Base-by-base conservation (phyloP, 2,329 filamentous ascomycete species). In the Cryphonectria nitschkei region DNA sequence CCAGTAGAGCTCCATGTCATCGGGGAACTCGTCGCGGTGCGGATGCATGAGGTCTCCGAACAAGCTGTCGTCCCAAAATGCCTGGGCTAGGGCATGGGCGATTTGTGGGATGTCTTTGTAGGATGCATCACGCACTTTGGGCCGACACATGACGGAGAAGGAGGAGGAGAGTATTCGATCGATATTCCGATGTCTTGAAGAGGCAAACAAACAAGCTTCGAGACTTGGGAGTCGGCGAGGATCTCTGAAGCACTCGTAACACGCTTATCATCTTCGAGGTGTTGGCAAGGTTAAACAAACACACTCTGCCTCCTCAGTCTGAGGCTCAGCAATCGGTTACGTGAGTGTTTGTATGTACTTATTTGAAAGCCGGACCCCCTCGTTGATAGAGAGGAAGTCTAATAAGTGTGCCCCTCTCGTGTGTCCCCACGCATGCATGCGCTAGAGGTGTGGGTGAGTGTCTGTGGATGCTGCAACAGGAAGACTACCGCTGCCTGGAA, bases 41-140 rank as follows among this genome's bases (percentile, higher is more conserved):
- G 80, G 80, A 65, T 81, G 78, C 34, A 81, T 79, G 29, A 79
- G 70, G 2, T 76, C 71, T 29, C 79, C 80, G 46, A 80, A 80
- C 8, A 82, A 63, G 14, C 76, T 75, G 39, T 82, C 79, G 8
- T 81, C 74, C 74, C 75, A 76, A 67, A 82, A 82, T 0, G 79
- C 79, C 22, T 72, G 72, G 6, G 80, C 75, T 68, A 78, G 71
- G 13, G 79, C 70, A 73, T 76, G 74, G 13, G 79, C 77, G 63
- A 80, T 76, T 50, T 73, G 75, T 0, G 75, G 74, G 1, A 79
- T 75, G 39, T 79, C 78, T 29, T 68, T 52, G 68, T 72, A 76
- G 54, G 66, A 65, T 13, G 75, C 74, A 46, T 74, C 70, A 56
- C 75, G 74, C 37, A 72, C 61, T 9, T 39, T 26, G 16, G 71